phyloP scores from a whole-genome alignment of 2,329 filamentous ascomycete species.

The Ophiostoma triangulosporum region DNA sequence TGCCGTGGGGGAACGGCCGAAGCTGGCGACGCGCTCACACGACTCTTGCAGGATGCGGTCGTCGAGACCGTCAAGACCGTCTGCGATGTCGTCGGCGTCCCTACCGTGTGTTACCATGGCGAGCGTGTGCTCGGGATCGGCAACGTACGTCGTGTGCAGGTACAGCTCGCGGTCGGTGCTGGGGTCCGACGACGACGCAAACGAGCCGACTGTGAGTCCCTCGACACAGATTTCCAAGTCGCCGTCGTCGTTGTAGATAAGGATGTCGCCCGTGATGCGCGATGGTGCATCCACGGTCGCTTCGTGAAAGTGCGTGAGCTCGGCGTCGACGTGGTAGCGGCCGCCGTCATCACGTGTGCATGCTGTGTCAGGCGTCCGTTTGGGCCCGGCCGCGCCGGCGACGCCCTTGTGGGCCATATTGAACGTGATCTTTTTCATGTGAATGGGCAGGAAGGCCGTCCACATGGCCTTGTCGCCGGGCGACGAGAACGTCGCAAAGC shows the following conservation, averaged over 20 bases:
- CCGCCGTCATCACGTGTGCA: slow-evolving; percentile 11
- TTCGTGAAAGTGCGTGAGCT: slow-evolving; percentile 19
- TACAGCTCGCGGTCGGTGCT: slow-evolving; percentile 24
- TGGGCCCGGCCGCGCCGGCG: not conserved
- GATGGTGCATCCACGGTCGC: slow-evolving; percentile 16
- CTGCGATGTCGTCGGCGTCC: not conserved
- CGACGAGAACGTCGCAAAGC: slow-evolving; percentile 27
- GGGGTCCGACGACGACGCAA: slow-evolving; percentile 18
- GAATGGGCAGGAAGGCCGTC: slow-evolving; percentile 28
- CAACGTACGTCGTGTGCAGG: slow-evolving; percentile 22
- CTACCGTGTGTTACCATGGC: slow-evolving; percentile 9
- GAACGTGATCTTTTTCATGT: slow-evolving; percentile 24
- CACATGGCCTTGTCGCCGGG: slow-evolving; percentile 29
- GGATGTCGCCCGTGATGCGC: slow-evolving; percentile 25
- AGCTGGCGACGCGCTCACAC: not conserved
- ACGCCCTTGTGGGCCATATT: slow-evolving; percentile 18
- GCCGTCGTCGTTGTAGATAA: slow-evolving; percentile 20
- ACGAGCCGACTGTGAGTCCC: slow-evolving; percentile 21
- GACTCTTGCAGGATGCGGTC: slow-evolving; percentile 1
- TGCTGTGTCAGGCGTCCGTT: not conserved
- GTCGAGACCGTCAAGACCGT: slow-evolving; percentile 1
- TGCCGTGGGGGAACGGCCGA: not conserved
- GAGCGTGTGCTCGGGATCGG: slow-evolving; percentile 29
- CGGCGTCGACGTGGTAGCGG: slow-evolving; percentile 18
- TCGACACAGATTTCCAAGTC: slow-evolving; percentile 22